phyloP scores from a whole-genome alignment of 352 stramenopile genomes.

The Globisporangium lucens region DNA sequence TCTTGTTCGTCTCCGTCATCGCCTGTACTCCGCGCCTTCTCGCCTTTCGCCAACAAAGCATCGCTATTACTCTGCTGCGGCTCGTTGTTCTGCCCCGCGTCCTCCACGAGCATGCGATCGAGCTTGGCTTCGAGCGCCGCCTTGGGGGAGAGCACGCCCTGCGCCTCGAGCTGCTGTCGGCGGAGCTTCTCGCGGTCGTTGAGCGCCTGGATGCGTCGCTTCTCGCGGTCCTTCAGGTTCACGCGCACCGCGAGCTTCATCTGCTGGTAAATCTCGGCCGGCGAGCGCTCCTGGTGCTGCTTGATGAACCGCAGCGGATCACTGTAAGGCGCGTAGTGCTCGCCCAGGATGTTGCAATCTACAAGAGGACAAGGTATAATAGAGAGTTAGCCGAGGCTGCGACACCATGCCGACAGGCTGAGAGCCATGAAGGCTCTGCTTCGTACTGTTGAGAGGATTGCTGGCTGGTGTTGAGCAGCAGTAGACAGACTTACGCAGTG shows the following conservation, averaged over 20 bases:
- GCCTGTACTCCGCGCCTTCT: background rate
- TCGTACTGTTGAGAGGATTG: too few relatives aligned
- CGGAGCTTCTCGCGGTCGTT: constrained; percentile 18
- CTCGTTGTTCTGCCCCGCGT: background rate
- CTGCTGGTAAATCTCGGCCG: constrained; percentile 18
- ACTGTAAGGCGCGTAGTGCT: constrained; percentile 19
- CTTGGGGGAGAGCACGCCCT: constrained; percentile 5
- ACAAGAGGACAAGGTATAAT: background rate
- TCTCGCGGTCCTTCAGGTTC: constrained; percentile 21
- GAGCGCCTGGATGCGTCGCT: constrained; percentile 21
- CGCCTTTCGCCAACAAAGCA: background rate
- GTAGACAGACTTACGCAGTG: constrained; percentile 20
- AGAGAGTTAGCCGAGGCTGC: background rate
- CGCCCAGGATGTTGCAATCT: constrained; percentile 27
- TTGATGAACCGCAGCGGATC: constrained; percentile 18
- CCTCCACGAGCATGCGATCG: constrained; percentile 12
- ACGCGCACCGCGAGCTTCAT: constrained; percentile 21
- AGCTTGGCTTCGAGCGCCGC: constrained; percentile 16
- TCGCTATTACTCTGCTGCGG: background rate
- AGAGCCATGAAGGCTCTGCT: background rate
- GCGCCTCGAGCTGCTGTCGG: constrained; percentile 1
- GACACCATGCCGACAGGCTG: background rate
- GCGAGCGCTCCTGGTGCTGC: background rate
- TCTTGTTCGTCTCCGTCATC: background rate
- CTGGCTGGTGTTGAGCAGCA: too few relatives aligned